Conservation (phyloP, 495 filamentous ascomycete species). For the Neurospora sublineolata region DNA sequence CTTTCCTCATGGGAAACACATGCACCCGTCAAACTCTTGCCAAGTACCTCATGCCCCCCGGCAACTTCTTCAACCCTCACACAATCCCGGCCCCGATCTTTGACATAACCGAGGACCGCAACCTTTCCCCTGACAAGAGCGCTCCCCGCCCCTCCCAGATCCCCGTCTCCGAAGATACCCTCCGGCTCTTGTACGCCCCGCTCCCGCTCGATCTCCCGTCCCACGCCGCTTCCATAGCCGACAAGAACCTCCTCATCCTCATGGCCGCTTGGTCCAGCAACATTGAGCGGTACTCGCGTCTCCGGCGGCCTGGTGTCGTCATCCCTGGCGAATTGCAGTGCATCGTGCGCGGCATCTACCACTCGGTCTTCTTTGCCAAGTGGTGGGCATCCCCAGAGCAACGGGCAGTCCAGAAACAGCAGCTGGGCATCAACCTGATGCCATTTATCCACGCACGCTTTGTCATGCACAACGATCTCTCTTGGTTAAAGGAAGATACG, state of each 20-base stretch:
- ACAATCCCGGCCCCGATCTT: not conserved
- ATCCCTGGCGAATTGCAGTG: conserved; percentile 1
- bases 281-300: conserved; percentile 8
- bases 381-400: not conserved
- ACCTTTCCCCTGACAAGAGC: not conserved
- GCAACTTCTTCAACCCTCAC: not conserved
- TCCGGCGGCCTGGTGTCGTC: conserved; percentile 5
- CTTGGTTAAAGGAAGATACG: not conserved
- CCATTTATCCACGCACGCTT: not conserved
- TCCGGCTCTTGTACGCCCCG: conserved; percentile 4
- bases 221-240: not conserved
- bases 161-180: not conserved
- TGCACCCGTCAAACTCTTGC: not conserved
- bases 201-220: conserved; percentile 9
- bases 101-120: not conserved
- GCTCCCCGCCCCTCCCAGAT: not conserved
- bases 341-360: conserved; percentile 8
- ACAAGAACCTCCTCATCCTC: conserved; percentile 12
- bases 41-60: not conserved
- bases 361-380: conserved; percentile 6
- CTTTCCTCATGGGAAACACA: not conserved
- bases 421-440: not conserved
- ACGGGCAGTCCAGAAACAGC: not conserved
- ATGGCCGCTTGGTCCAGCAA: conserved; percentile 12
- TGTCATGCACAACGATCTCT: not conserved